These are phyloP conservation scores for Torrubiellomyces zombiae DNA, from an alignment of 2,329 filamentous ascomycete species.

Conservation along the genomic window DNA sequence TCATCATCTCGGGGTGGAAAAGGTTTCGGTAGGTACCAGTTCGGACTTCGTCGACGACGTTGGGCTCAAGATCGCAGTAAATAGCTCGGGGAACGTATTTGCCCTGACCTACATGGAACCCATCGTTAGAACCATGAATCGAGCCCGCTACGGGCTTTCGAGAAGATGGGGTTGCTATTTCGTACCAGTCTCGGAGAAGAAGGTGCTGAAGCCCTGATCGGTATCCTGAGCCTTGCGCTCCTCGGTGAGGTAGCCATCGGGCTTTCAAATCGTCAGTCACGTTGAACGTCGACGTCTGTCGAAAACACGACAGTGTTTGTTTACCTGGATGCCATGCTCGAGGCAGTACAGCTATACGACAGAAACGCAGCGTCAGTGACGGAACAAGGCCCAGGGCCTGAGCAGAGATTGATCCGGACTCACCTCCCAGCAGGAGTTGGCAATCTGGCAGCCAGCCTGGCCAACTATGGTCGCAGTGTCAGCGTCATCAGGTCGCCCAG, in stretches of 20 bases:
- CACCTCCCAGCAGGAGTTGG: conserved; percentile 99
- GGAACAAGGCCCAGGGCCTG: background rate
- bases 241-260: conserved; percentile 95
- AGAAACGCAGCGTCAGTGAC: conserved; percentile 9
- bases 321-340: conserved; percentile 97
- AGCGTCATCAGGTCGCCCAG: conserved; percentile 20
- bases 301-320: conserved; percentile 11
- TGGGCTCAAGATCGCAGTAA: conserved; percentile 99
- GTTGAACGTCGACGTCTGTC: conserved; percentile 5
- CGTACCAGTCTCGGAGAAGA: conserved; percentile 98
- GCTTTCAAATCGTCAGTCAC: conserved; percentile 33
- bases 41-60: conserved; percentile 97
- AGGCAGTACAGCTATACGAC: conserved; percentile 88
- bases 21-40: conserved; percentile 90
- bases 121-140: no score
- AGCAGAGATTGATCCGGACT: conserved; percentile 22
- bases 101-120: conserved; percentile 55
- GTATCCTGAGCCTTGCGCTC: conserved; percentile 88
- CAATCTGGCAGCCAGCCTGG: conserved; percentile 99
- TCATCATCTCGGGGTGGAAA: conserved; percentile 99
- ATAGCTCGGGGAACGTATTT: conserved; percentile 99
- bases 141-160: no score
- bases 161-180: conserved; percentile 1
- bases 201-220: conserved; percentile 98
- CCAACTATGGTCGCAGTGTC: conserved; percentile 58